Evolutionary conservation across 345 rosid genomes (phyloP).

Genomic region (Sisymbrium altissimum): DNA sequence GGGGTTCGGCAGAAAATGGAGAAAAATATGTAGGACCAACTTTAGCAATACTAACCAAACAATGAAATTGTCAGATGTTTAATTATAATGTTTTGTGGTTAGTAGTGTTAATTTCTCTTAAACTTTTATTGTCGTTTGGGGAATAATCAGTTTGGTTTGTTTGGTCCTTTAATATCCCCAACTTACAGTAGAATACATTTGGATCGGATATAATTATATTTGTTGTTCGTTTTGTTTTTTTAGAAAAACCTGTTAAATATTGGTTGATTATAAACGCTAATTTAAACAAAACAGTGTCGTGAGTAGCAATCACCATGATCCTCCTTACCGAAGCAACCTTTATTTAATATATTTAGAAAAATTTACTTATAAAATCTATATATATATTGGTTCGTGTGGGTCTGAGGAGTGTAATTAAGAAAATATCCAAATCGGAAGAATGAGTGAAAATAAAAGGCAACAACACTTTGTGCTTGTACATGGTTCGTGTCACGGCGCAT

Average conservation of each 20-base stretch:
- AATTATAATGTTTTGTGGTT: too few relatives aligned
- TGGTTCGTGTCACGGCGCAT: conserved; percentile 58
- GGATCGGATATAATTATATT: background rate
- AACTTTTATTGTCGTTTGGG: too few relatives aligned
- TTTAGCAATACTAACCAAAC: too few relatives aligned
- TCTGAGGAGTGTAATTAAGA: background rate
- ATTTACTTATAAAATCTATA: background rate
- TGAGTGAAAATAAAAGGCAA: conserved; percentile 3
- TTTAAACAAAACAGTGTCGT: background rate
- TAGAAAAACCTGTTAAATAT: too few relatives aligned
- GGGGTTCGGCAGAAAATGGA: too few relatives aligned
- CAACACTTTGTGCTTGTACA: conserved; percentile 61
- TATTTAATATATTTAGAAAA: background rate
- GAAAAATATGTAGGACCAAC: too few relatives aligned
- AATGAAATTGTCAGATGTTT: too few relatives aligned
- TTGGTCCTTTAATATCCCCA: too few relatives aligned
- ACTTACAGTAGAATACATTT: background rate
- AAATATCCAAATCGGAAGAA: conserved; percentile 3
- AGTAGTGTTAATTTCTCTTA: too few relatives aligned
- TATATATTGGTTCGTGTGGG: background rate
- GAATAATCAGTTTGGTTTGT: too few relatives aligned
- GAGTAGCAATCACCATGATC: background rate
- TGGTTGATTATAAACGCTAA: too few relatives aligned
- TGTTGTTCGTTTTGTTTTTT: too few relatives aligned
- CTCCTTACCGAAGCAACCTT: background rate